Evolutionary conservation across 441 rosid species (phyloP), one percentile per base, ranked within the genome.

Genomic region (Hypseocharis bilobata): DNA sequence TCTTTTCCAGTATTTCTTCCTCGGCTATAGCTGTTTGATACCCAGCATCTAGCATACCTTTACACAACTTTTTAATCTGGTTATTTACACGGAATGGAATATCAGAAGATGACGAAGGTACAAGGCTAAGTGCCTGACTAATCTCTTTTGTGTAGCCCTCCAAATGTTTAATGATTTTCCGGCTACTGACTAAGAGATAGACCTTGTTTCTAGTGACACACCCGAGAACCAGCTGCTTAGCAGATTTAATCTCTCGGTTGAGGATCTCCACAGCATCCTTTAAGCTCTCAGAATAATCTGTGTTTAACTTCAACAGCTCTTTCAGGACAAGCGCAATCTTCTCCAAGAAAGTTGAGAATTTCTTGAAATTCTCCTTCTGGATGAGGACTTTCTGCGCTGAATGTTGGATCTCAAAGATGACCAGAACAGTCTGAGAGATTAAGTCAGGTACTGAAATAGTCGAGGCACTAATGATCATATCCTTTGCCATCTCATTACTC

Each of bases 331-430:
- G 64, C 19, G 45, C 57, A 4, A 61, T 62, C 57, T 66, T 67
- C 38, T 73, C 79, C 49, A 78, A 51, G 67, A 67, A 78, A 55
- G 45, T 58, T 4, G 73, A 72, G 65, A 78, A 75, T 65, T 64
- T 78, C 29, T 68, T 49, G 56, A 78, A 72, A 73, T 45, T 70
- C 13, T 78, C 76, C 42, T 55, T 70, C 76, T 76, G 80, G 49
- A 70, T 45, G 1, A 58, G 22, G 14, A 76, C 78, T 58, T 62
- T 25, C 20, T 71, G 65, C 13, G 70, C 76, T 14, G 82, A 69
- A 28, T 55, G 66, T 20, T 62, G 63, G 20, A 76, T 68, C 38
- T 76, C 78, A 56, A 42, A 64, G 49, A 67, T 45, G 2, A 60
- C 60, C 56, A 65, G 5, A 13, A 70, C 23, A 42, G 52, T 66